Conservation (phyloP, 1,284 basidiomycete species). For the Leccinum brunneo-olivaceum region DNA sequence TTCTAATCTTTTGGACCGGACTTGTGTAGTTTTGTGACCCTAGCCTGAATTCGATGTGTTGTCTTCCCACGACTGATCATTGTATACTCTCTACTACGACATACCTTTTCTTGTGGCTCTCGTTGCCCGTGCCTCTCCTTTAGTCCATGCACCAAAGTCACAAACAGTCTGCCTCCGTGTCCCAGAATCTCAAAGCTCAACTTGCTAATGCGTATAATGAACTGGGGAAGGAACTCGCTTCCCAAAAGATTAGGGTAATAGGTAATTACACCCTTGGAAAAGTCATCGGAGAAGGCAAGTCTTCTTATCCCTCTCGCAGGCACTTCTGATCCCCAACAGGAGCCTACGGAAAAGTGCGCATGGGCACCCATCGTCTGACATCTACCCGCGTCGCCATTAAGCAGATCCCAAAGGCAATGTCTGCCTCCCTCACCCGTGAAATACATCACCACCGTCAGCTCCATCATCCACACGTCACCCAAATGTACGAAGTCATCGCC, state of each 20-base stretch:
- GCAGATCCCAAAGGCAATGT: constrained; percentile 92
- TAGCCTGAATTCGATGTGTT: constrained; percentile 18
- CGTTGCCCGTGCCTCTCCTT: constrained; percentile 38
- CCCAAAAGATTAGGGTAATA: constrained; percentile 82
- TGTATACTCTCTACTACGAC: not conserved
- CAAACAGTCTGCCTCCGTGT: constrained; percentile 58
- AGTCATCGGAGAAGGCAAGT: constrained; percentile 91
- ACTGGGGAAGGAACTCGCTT: constrained; percentile 90
- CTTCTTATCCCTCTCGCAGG: constrained; percentile 12
- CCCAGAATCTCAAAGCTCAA: constrained; percentile 77
- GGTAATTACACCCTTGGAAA: constrained; percentile 95
- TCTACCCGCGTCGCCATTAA: constrained; percentile 91
- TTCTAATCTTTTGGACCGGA: no score
- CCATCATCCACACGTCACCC: constrained; percentile 91
- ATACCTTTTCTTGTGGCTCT: constrained; percentile 22
- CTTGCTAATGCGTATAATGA: constrained; percentile 95
- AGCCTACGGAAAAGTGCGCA: constrained; percentile 87
- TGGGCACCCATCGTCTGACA: constrained; percentile 89
- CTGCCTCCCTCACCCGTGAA: constrained; percentile 87
- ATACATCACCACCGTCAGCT: constrained; percentile 97
- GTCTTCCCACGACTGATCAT: constrained; percentile 14
- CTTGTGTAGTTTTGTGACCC: constrained; percentile 19
- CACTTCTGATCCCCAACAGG: constrained; percentile 41
- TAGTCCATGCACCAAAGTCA: constrained; percentile 45
- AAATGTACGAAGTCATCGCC: constrained; percentile 96